Conservation (phyloP, 768 basidiomycete species). For the Boletus speciosus region DNA sequence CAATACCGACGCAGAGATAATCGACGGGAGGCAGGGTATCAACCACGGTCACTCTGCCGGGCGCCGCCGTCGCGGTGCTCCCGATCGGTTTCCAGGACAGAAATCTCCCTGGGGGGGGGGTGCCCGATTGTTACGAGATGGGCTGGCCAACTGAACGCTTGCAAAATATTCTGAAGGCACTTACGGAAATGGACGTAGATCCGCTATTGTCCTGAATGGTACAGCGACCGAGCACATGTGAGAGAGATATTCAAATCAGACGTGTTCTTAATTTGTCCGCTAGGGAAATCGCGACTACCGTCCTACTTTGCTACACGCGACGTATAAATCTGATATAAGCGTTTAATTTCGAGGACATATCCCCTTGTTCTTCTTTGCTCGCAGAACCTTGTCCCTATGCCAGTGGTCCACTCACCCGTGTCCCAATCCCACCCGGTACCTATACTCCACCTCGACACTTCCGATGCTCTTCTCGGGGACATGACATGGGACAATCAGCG, state of each 20-base stretch:
- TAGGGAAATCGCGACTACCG: constrained; percentile 23
- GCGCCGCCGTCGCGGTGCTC: constrained; percentile 23
- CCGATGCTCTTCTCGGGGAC: constrained; percentile 49
- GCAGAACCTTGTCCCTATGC: constrained; percentile 10
- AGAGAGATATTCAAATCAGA: constrained; percentile 32
- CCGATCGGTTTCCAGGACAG: constrained; percentile 19
- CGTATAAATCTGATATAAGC: constrained; percentile 32
- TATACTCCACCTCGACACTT: constrained; percentile 58
- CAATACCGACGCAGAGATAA: constrained; percentile 22
- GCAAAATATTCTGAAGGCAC: constrained; percentile 16
- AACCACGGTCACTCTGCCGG: constrained; percentile 21
- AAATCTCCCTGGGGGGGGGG: background rate
- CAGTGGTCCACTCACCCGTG: constrained; percentile 6
- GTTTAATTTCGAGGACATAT: constrained; percentile 20
- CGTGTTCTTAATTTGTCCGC: constrained; percentile 33
- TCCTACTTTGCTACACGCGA: constrained; percentile 28
- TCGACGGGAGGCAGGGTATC: constrained; percentile 14
- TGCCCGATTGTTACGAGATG: constrained; percentile 10
- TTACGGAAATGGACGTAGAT: constrained; percentile 29
- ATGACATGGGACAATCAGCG: constrained; percentile 47
- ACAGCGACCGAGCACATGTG: constrained; percentile 32
- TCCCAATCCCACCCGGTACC: constrained; percentile 34
- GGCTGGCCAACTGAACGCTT: background rate
- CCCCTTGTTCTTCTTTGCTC: constrained; percentile 13
- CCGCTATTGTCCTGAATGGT: constrained; percentile 23